Evolutionary conservation across 1,139 yeast genomes (phyloP), one percentile per base, ranked within the genome.

Genomic region (Kodamaea sp.): DNA sequence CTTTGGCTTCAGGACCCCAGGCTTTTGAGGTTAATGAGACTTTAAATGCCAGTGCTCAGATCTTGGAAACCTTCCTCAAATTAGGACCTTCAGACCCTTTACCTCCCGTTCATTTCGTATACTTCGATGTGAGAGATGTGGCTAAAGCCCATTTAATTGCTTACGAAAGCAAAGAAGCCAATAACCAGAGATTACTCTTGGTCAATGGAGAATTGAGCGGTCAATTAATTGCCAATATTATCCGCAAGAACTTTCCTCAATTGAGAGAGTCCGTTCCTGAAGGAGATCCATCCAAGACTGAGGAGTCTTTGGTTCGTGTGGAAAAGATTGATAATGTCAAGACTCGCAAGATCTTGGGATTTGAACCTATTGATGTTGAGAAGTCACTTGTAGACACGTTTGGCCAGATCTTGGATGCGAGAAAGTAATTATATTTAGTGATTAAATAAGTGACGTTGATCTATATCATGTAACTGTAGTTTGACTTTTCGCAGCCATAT

Each of bases 1-100:
- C 67, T 16, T 73, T 60, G 42, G 78, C 74, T 2, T 64, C 70
- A 44, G 82, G 82, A 11, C 82, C 82, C 5, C 74, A 72, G 41
- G 53, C 52, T 15, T 67, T 66, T 41, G 57, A 49, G 29, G 59
- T 47, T 6, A 50, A 44, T 23, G 51, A 47, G 4, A 38, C 37
- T n/a, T 44, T 68, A 39, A 64, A 64, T 41, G 45, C 58, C 1
- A 65, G 75, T 1, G 50, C 63, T 24, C 62, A 64, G 38, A 25
- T 61, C 9, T 46, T 70, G 29, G 55, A 55, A 32, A 27, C 30
- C 7, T 22, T 61, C 8, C 37, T 53, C 20, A 46, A 38, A 21
- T 42, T 51, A 42, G 41, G 37, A 15, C 42, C 49, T 2, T 40
- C 37, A 7, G 48, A 49, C 15, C 37, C 29, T 5, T 37, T 35